Conservation (phyloP, 306 rosid species). For the Vachellia pachyceras region DNA sequence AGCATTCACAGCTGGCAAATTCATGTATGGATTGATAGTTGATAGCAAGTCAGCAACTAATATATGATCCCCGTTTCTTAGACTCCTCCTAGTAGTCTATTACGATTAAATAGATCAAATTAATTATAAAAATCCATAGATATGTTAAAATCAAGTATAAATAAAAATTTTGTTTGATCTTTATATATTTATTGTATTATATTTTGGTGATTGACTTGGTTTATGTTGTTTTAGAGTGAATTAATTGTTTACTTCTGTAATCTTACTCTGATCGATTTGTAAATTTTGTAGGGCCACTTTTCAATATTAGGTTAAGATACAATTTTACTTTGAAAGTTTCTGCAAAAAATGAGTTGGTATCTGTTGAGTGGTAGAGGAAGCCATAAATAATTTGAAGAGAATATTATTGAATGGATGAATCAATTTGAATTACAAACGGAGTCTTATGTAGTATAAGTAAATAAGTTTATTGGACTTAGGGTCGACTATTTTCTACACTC, state of each 20-base stretch:
- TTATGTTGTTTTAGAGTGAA: not conserved
- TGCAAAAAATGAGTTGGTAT: no score
- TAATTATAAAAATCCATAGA: not conserved
- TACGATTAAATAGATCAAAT: not conserved
- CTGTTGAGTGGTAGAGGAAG: no score
- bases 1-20: slow-evolving; percentile 9
- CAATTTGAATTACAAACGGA: no score
- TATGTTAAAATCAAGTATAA: not conserved
- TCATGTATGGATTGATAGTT: slow-evolving; percentile 5
- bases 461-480: no score
- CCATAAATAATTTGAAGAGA: no score
- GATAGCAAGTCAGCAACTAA: slow-evolving; percentile 28
- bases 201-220: not conserved
- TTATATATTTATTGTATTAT: not conserved
- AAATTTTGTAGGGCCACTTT: no score
- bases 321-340: no score
- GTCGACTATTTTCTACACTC: no score
- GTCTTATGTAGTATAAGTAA: no score
- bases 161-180: not conserved
- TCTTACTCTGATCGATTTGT: not conserved
- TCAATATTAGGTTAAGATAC: no score
- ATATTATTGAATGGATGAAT: no score
- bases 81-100: not conserved
- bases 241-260: not conserved
- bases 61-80: not conserved